These are phyloP conservation scores for Venturia carpophila DNA, from an alignment of 2,329 filamentous ascomycete genomes.

Conservation along the genomic window DNA sequence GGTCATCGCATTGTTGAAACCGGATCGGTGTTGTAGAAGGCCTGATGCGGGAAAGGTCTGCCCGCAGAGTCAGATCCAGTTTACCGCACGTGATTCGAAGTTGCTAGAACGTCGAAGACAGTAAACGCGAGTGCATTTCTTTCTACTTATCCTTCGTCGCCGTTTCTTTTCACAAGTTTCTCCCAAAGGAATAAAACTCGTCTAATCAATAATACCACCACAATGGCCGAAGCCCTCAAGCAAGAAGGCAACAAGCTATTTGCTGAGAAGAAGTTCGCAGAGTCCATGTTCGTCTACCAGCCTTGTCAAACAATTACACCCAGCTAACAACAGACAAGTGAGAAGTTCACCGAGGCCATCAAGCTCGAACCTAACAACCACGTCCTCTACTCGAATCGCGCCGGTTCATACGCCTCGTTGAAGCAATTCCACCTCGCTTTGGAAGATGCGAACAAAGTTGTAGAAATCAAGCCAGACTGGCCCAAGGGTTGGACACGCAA, in stretches of 20 bases:
- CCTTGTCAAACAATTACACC: conserved; percentile 16
- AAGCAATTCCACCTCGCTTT: conserved; percentile 79
- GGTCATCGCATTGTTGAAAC: not conserved
- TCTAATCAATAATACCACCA: conserved; percentile 21
- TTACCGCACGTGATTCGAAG: not conserved
- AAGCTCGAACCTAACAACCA: conserved; percentile 82
- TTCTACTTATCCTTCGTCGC: not conserved
- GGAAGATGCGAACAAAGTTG: conserved; percentile 86
- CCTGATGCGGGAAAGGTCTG: not conserved
- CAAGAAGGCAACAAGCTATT: conserved; percentile 98
- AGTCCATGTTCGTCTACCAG: conserved; percentile 70
- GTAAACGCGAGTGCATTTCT: not conserved
- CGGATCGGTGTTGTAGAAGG: not conserved
- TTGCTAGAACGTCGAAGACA: not conserved
- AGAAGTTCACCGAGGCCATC: conserved; percentile 92
- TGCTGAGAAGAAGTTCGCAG: conserved; percentile 90
- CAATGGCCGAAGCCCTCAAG: conserved; percentile 76
- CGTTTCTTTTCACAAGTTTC: not conserved
- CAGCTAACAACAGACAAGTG: conserved; percentile 44
- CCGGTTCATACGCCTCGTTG: conserved; percentile 78
- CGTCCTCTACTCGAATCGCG: conserved; percentile 96
- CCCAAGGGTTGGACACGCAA: conserved; percentile 93
- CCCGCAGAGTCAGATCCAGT: too few relatives aligned
- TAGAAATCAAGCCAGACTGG: conserved; percentile 94
- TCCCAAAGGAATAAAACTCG: not conserved